Evolutionary conservation across 78 protist species (phyloP), one percentile per base, ranked within the genome.

Genomic region (Chrysochromulina parva): DNA sequence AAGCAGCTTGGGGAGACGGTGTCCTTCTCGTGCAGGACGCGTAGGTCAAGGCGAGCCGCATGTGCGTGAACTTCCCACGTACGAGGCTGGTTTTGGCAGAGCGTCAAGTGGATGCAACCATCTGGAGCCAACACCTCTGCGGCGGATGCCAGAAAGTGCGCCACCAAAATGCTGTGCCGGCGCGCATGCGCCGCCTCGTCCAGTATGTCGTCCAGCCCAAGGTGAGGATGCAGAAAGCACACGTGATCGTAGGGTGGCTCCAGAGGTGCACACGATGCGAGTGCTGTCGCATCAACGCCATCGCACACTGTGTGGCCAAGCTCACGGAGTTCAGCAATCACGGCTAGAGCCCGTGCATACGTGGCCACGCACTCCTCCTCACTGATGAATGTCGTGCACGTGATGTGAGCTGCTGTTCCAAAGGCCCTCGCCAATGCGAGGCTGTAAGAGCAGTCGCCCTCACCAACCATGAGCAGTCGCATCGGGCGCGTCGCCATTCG

Each of bases 401-500:
- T 24, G 13, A 78, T 38, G 14, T 3, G 13, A 48, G 6, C 16
- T 14, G 0, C 19, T 2, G 22, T 11, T 14, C 86, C 48, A 4
- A 78, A 22, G 0, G 62, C 86, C 3, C 86, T 26, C 48, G 38
- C 7, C 19, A 78, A 62, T 24, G 86, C 55, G 48, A 78, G 62
- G 9, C 26, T 11, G 86, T 10, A 78, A 20, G 62, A 50, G 16
- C 50, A 47, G 86, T 78, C 86, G 26, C 85, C 85, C 19, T 76
- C 85, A 48, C 86, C 86, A 0, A 78, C 86, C 10, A 47, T 20
- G 48, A 76, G 85, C 85, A 76, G n/a, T 10, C 58, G 58, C 85
- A 7, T 10, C 69, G 28, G 69, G 24, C 62, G 62, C 62, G 62
- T 7, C 62, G 62, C 62, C 38, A 38, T 38, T 38, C 38, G 38